Base-by-base conservation (phyloP, 805 yeast species). In the Metschnikowia anglica region DNA sequence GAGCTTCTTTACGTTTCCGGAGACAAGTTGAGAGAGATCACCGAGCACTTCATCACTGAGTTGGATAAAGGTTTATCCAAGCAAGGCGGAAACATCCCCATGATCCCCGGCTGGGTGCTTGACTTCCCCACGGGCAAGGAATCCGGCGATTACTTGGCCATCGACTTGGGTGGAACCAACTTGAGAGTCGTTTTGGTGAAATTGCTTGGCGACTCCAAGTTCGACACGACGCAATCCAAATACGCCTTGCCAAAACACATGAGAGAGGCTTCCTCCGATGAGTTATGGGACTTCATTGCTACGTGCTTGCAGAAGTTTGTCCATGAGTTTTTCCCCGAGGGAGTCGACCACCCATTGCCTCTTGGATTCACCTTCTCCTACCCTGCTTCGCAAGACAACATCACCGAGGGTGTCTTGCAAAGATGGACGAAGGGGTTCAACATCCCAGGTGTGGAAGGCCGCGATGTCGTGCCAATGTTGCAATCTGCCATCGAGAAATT, bases 371-470 rank as follows among this genome's bases (percentile, higher is more conserved):
- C 98, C 28, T 91, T 91, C 73, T 84, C 95, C 11, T 91, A 83
- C 73, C 97, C 98, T 16, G 85, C 87, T 31, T 72, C 85, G 31
- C 99, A 91, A 70, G 64, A 72, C 53, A 85, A 85, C 47, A 88
- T 91, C 65, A 85, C 88, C 73, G 74, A 77, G 54, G 99, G 98
- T 65, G 62, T 85, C 43, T 77, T 91, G 61, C 96, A 88, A 74
- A 79, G 91, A 67, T 91, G 98, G 98, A 91, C 98, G 50, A 91
- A 91, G 73, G 99, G 98, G 52, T 91, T 87, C 69, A 96, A 91
- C 66, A 88, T 91, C 55, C 85, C 79, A 46, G 88, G 84, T 46
- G 97, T 91, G 44, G 98, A 91, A 72, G 97, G 97, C 51, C 79
- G 85, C 45, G 95, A 91, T 61, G 97, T 91, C 47, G 96, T 86